Evolutionary conservation across 2,329 filamentous ascomycete species (phyloP).

Genomic region (Ophiosphaerella korrae): DNA sequence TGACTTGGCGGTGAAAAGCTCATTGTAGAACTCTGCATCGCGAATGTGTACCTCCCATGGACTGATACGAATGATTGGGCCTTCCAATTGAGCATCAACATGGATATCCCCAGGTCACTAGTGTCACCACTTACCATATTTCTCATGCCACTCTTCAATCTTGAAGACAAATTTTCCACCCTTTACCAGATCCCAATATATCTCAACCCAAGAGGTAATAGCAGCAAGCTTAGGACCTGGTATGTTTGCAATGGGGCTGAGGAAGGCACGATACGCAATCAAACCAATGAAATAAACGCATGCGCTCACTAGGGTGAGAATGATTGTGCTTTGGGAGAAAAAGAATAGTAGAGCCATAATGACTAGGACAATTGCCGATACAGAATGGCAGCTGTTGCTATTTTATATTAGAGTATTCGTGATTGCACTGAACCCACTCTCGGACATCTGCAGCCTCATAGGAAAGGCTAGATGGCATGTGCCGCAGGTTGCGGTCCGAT

Average conservation of each 20-base stretch:
- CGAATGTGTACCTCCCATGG: conserved; percentile 14
- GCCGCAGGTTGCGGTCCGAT: too few relatives aligned
- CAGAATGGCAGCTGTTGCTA: too few relatives aligned
- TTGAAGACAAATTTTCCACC: conserved; percentile 10
- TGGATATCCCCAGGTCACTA: too few relatives aligned
- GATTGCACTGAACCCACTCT: too few relatives aligned
- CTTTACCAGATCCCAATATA: conserved; percentile 14
- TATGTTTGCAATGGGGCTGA: conserved; percentile 15
- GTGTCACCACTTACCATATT: conserved; percentile 1
- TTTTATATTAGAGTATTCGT: too few relatives aligned
- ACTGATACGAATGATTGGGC: conserved; percentile 11
- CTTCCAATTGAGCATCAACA: background rate
- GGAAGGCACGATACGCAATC: conserved; percentile 8
- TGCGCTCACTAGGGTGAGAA: too few relatives aligned
- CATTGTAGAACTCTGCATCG: conserved; percentile 9
- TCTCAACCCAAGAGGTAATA: conserved; percentile 12
- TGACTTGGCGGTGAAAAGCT: conserved; percentile 3
- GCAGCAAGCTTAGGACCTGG: conserved; percentile 23
- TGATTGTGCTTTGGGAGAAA: too few relatives aligned
- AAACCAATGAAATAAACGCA: background rate
- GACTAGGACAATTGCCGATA: too few relatives aligned
- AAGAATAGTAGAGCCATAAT: too few relatives aligned
- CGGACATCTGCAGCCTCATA: too few relatives aligned
- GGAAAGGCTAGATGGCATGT: too few relatives aligned
- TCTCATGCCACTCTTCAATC: conserved; percentile 7